phyloP scores from a whole-genome alignment of 1,284 basidiomycete genomes.

The Ganoderma meredithae region DNA sequence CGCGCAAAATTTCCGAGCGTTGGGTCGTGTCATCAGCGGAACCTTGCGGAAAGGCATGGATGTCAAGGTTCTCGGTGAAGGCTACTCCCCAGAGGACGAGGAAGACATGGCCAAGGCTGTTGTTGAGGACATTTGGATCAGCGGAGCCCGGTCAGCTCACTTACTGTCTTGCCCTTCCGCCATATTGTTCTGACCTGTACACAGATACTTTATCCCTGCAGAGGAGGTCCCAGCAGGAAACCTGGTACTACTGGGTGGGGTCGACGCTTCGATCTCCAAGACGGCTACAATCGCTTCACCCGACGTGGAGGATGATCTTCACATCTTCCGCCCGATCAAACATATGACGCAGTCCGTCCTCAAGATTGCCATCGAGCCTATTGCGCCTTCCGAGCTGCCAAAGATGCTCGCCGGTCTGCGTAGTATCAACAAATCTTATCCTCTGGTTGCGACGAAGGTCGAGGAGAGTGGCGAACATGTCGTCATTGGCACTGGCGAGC shows the following conservation, averaged over 20 bases:
- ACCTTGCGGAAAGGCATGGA: conserved; percentile 84
- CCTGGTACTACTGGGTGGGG: conserved; percentile 90
- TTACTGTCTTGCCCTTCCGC: conserved; percentile 4
- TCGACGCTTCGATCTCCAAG: conserved; percentile 95
- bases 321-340: conserved; percentile 95
- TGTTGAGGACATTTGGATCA: conserved; percentile 90
- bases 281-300: conserved; percentile 88
- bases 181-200: conserved; percentile 25
- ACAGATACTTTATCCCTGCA: conserved; percentile 88
- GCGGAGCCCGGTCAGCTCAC: conserved; percentile 77
- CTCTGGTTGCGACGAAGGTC: conserved; percentile 93
- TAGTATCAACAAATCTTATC: conserved; percentile 98
- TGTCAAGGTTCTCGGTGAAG: conserved; percentile 97
- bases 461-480: conserved; percentile 99
- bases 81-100: conserved; percentile 97
- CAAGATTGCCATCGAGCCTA: conserved; percentile 98
- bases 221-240: conserved; percentile 93
- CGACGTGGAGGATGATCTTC: conserved; percentile 82
- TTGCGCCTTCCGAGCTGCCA: conserved; percentile 95
- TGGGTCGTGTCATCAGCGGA: conserved; percentile 94
- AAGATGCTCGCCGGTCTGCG: conserved; percentile 98
- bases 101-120: conserved; percentile 95
- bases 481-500: conserved; percentile 94
- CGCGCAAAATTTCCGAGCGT: conserved; percentile 94
- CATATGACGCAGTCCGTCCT: conserved; percentile 98